Evolutionary conservation across 345 rosid species (phyloP).

Genomic region (Euphorbia peplus): DNA sequence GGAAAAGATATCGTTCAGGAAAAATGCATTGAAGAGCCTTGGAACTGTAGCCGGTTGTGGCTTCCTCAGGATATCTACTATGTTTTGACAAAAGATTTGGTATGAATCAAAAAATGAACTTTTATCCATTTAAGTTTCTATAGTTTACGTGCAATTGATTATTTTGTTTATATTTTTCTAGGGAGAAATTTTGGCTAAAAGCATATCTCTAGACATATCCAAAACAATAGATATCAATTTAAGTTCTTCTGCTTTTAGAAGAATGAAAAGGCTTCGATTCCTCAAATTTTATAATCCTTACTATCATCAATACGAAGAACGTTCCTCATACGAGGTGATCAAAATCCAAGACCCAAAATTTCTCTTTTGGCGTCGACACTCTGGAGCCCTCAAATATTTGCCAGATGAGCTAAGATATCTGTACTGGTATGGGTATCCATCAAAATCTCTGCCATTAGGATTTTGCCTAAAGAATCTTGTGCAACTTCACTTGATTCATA

Average conservation of each 20-base stretch:
- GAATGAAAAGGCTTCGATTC: neutral
- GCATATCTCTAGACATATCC: neutral
- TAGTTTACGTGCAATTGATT: neutral
- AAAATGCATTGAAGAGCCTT: neutral
- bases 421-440: slow-evolving; percentile 1
- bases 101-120: neutral
- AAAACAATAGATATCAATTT: neutral
- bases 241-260: neutral
- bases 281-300: neutral
- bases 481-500: neutral
- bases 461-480: slow-evolving; percentile 6
- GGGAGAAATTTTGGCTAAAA: neutral
- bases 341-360: too few species aligned
- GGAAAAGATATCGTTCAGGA: slow-evolving; percentile 4
- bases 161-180: neutral
- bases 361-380: too few species aligned
- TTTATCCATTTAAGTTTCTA: neutral
- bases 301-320: neutral
- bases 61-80: neutral
- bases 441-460: neutral
- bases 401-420: slow-evolving; percentile 8
- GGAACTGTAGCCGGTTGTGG: slow-evolving; percentile 11
- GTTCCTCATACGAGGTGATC: too few species aligned
- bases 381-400: neutral
- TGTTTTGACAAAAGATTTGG: slow-evolving; percentile 6